Evolutionary conservation across 257 asterid genomes (phyloP).

Genomic region (Verbena officinalis): DNA sequence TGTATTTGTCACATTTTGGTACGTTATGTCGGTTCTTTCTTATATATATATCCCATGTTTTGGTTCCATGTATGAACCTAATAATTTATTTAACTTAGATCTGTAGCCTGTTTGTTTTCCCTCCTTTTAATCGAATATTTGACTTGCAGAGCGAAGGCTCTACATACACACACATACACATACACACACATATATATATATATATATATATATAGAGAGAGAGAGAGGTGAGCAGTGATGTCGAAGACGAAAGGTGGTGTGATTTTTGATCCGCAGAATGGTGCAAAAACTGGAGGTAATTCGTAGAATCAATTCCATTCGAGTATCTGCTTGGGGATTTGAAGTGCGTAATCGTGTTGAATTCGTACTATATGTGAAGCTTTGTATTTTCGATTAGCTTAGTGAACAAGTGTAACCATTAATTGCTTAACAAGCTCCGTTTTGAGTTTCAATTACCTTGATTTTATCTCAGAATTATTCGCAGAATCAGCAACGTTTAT

Average conservation of each 20-base stretch:
- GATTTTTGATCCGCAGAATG: conserved; percentile 38
- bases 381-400: neutral
- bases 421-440: neutral
- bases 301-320: no score
- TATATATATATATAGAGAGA: neutral
- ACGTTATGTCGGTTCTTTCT: no score
- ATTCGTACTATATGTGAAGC: neutral
- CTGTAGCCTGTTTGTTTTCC: conserved; percentile 15
- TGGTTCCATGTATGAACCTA: no score
- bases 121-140: conserved; percentile 17
- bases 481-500: neutral
- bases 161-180: neutral
- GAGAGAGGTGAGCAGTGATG: conserved; percentile 23
- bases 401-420: neutral
- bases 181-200: neutral
- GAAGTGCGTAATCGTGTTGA: neutral
- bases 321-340: neutral
- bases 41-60: no score
- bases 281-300: conserved; percentile 38
- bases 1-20: no score
- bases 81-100: no score
- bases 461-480: neutral
- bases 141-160: neutral
- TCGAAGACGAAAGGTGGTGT: conserved; percentile 36
- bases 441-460: neutral